phyloP scores from a whole-genome alignment of 148 eudicot species.

The Oxyria digyna region DNA sequence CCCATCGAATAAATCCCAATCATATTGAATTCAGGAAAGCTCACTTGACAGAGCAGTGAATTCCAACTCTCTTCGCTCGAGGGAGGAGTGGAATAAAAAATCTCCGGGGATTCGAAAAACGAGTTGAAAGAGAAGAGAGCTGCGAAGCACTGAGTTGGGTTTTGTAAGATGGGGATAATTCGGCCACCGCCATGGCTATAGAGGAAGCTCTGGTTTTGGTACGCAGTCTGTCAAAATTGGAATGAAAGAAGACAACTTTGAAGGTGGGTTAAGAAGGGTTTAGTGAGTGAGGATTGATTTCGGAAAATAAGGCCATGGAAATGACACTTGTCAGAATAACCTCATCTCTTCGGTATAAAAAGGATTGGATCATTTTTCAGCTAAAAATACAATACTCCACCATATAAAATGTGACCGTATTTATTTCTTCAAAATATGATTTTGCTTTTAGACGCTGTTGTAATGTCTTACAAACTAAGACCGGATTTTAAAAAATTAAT shows the following conservation, averaged over 20 bases:
- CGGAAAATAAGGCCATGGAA: constrained; percentile 17
- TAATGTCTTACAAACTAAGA: too few relatives aligned
- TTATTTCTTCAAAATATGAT: too few relatives aligned
- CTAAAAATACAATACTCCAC: too few relatives aligned
- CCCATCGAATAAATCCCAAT: background rate
- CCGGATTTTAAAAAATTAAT: too few relatives aligned
- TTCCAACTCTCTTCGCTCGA: constrained; percentile 17
- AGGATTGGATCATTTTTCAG: too few relatives aligned
- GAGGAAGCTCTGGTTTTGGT: background rate
- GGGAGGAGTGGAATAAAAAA: constrained; percentile 17
- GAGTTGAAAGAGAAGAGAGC: constrained; percentile 28
- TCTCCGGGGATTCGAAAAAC: constrained; percentile 18
- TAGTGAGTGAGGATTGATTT: background rate
- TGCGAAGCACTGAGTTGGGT: constrained; percentile 26
- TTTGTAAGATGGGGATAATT: constrained; percentile 31
- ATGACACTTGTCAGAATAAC: constrained; percentile 33
- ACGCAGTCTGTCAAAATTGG: background rate
- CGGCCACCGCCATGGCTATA: constrained; percentile 67
- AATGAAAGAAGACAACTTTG: background rate
- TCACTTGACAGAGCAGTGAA: constrained; percentile 66
- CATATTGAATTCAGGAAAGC: background rate
- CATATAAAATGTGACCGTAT: too few relatives aligned
- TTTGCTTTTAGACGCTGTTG: too few relatives aligned
- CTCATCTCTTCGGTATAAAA: background rate
- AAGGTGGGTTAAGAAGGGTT: constrained; percentile 2